phyloP scores from a whole-genome alignment of 306 rosid species.

The Begonia fuchsioides region DNA sequence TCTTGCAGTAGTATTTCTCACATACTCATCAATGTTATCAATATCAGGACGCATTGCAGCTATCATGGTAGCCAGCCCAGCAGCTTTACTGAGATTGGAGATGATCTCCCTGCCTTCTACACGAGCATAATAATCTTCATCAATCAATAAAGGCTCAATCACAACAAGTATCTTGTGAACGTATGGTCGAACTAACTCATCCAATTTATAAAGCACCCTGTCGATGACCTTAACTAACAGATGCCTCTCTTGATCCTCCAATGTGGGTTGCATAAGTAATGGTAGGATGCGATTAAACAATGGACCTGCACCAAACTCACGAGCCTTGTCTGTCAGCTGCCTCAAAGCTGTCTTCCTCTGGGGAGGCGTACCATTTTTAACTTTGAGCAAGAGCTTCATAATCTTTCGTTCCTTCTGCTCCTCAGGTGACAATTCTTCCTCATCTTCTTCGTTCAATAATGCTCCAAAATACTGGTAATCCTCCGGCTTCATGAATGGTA shows the following conservation, averaged over 20 bases:
- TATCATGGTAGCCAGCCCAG: constrained; percentile 97
- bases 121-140: constrained; percentile 94
- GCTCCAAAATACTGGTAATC: constrained; percentile 68
- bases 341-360: constrained; percentile 64
- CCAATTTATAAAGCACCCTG: constrained; percentile 83
- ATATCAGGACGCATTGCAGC: constrained; percentile 98
- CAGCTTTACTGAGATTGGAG: constrained; percentile 93
- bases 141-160: constrained; percentile 85
- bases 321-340: constrained; percentile 70
- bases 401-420: constrained; percentile 72
- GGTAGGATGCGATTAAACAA: constrained; percentile 62
- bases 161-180: constrained; percentile 96
- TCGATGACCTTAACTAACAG: constrained; percentile 75
- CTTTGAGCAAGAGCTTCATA: constrained; percentile 68
- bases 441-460: constrained; percentile 56
- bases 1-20: constrained; percentile 92
- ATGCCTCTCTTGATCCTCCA: constrained; percentile 77
- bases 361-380: constrained; percentile 66
- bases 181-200: constrained; percentile 85
- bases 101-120: constrained; percentile 93
- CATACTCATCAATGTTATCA: constrained; percentile 86
- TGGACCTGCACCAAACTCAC: constrained; percentile 71
- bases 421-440: constrained; percentile 59
- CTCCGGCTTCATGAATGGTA: constrained; percentile 75
- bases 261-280: constrained; percentile 65